phyloP scores from a whole-genome alignment of 805 yeast genomes.

The Kregervanrija fluxuum region DNA sequence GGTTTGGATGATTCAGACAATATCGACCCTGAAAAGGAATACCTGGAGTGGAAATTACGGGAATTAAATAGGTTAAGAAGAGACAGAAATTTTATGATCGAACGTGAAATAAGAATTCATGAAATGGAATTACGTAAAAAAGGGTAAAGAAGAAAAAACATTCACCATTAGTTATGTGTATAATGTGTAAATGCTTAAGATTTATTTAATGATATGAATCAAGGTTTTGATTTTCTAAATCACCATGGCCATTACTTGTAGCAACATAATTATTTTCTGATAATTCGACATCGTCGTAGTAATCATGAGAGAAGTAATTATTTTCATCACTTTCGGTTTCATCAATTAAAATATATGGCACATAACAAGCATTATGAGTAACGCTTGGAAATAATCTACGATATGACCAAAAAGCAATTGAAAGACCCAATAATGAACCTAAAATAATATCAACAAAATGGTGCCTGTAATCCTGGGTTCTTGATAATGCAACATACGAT shows the following conservation, averaged over 20 bases:
- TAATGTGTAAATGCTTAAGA: background rate
- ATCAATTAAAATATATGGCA: constrained; percentile 28
- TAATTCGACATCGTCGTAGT: constrained; percentile 7
- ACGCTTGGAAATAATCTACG: constrained; percentile 44
- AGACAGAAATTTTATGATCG: constrained; percentile 20
- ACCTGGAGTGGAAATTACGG: constrained; percentile 26
- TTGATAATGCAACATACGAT: constrained; percentile 65
- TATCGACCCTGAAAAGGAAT: constrained; percentile 42
- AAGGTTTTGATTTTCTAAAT: constrained; percentile 5
- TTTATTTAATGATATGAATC: background rate
- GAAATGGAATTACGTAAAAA: constrained; percentile 10
- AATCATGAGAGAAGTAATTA: constrained; percentile 1
- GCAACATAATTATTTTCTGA: constrained; percentile 6
- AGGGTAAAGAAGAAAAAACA: background rate
- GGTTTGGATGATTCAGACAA: constrained; percentile 56
- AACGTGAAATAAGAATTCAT: constrained; percentile 21
- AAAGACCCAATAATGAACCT: constrained; percentile 63
- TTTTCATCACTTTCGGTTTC: background rate
- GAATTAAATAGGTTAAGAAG: constrained; percentile 26
- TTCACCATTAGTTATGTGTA: background rate
- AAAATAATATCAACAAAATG: constrained; percentile 78
- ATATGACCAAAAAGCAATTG: constrained; percentile 53
- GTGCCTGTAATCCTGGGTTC: constrained; percentile 91
- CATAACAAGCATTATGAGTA: constrained; percentile 27
- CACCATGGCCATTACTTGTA: constrained; percentile 2